Conservation (phyloP, 306 rosid species). For the Casuarina equisetifolia region DNA sequence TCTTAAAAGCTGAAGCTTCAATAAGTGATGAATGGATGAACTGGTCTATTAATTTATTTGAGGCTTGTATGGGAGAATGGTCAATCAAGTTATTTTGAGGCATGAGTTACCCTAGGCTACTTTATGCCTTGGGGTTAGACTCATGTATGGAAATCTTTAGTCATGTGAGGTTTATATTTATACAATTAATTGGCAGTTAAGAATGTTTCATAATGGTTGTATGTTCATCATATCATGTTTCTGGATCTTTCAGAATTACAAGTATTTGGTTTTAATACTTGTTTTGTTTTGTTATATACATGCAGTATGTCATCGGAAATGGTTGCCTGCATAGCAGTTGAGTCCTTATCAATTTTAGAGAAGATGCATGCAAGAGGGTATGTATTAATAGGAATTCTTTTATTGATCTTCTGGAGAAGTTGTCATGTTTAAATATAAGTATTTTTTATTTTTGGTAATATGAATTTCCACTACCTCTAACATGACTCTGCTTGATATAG, state of each 20-base stretch:
- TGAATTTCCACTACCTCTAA: background rate
- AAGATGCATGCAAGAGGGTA: slow-evolving; percentile 92
- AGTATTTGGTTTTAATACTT: background rate
- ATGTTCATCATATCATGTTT: background rate
- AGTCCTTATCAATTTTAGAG: slow-evolving; percentile 90
- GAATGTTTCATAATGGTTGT: background rate
- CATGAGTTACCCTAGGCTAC: background rate
- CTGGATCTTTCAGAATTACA: background rate
- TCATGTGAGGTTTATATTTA: slow-evolving; percentile 7
- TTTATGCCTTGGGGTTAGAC: background rate
- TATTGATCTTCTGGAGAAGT: background rate
- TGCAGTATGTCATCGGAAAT: slow-evolving; percentile 89
- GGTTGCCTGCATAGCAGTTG: slow-evolving; percentile 96
- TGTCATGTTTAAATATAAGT: background rate
- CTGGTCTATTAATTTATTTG: background rate
- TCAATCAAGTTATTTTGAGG: background rate
- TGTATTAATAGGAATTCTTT: slow-evolving; percentile 15
- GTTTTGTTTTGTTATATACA: slow-evolving; percentile 3
- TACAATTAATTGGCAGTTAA: background rate
- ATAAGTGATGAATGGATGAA: background rate
- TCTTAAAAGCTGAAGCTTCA: background rate
- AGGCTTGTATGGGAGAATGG: background rate
- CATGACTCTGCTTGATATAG: slow-evolving; percentile 36
- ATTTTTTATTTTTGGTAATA: background rate
- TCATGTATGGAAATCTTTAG: background rate